Evolutionary conservation across 108 stramenopile species (phyloP), one percentile per base, ranked within the genome.

Genomic region (Nitzschia sp.): DNA sequence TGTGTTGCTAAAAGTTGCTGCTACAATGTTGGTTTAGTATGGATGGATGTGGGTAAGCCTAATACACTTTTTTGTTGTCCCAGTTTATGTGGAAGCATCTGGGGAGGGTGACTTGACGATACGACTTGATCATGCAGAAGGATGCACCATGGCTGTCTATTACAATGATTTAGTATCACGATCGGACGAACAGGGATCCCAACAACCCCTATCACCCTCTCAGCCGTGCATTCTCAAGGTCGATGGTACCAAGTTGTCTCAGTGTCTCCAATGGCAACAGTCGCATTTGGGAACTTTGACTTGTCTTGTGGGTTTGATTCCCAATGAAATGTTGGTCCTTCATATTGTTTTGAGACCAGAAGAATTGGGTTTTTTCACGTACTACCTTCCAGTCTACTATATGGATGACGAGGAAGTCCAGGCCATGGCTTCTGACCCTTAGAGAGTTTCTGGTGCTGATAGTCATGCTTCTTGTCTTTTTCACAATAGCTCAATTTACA

Each of bases 321-420:
- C 85, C 44, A 86, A 94, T 73, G 89, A 94, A 77, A 87, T 89
- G 85, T 44, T 94, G 69, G 84, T 90, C 24, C 64, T 94, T 19
- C 89, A 94, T 78, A 81, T 90, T 11, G 42, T 81, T 25, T 67
- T 94, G 69, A 66, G 79, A 54, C 90, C 93, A 12, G 79, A 77
- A 29, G 57, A 72, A 34, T 65, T 91, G 29, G 93, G 90, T 20
- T 89, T 89, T 48, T 88, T 94, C 20, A 91, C 89, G 22, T 91
- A 91, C 58, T 91, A 91, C 66, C 60, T 94, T 51, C 93, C 93
- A 8, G 90, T 94, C 10, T 55, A 76, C 0, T 76, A 52, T 65
- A 51, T 76, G 63, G 57, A 63, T 19, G 54, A 69, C n/a, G 69
- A 65, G 24, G 75, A 76, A 14, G 29, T 63, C 10, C 41, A 53